Conservation (phyloP, 2,329 filamentous ascomycete species). For the Trichophyton rubrum region DNA sequence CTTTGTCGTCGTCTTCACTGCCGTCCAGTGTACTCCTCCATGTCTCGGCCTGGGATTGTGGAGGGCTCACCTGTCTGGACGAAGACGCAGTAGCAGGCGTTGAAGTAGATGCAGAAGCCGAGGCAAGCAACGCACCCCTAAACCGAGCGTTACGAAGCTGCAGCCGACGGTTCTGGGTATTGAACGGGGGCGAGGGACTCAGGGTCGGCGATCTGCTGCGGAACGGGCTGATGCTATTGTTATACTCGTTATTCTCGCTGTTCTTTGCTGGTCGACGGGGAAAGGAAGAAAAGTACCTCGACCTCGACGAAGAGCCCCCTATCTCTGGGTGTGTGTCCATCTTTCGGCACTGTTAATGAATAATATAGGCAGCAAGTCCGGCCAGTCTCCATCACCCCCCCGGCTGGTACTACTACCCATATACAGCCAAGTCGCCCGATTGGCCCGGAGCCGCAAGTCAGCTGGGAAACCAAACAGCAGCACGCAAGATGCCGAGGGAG, state of each 20-base stretch:
- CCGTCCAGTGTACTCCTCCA: conserved; percentile 14
- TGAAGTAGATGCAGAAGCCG: conserved; percentile 3
- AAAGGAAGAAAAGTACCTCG: not conserved
- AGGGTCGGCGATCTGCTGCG: conserved; percentile 7
- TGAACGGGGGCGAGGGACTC: conserved; percentile 6
- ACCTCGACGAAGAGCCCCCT: not conserved
- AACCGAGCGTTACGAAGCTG: conserved; percentile 22
- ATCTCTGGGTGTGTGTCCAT: not conserved
- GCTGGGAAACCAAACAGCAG: not conserved
- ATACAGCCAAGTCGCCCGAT: not conserved
- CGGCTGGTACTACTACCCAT: not conserved
- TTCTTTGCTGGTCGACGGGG: not conserved
- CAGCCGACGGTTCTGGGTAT: conserved; percentile 19
- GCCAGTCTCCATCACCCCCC: not conserved
- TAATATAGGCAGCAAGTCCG: not conserved
- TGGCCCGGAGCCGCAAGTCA: not conserved
- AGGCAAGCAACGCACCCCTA: conserved; percentile 16
- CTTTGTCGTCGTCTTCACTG: conserved; percentile 12
- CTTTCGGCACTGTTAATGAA: not conserved
- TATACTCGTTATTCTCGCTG: no score
- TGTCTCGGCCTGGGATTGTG: conserved; percentile 11
- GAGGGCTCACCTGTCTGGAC: conserved; percentile 13
- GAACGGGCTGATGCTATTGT: not conserved
- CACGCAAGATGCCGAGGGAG: not conserved
- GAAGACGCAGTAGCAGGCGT: not conserved